Evolutionary conservation across 2,329 filamentous ascomycete species (phyloP).

Genomic region (Plenodomus lindquistii): DNA sequence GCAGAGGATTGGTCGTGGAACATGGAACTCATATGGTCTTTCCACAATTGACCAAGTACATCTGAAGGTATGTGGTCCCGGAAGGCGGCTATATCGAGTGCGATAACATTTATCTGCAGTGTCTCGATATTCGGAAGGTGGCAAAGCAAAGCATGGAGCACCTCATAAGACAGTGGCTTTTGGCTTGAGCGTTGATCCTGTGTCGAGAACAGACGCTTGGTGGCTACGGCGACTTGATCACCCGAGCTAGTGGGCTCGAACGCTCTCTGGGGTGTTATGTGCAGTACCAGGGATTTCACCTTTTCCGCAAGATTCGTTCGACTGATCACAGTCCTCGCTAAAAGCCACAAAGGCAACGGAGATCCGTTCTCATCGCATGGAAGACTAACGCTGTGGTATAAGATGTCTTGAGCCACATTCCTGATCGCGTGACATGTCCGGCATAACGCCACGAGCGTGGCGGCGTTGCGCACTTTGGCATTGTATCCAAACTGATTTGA

Average conservation of each 20-base stretch:
- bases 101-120: neutral
- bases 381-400: neutral
- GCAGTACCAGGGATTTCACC: neutral
- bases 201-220: neutral
- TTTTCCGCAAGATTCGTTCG: neutral
- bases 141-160: neutral
- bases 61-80: neutral
- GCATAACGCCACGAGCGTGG: neutral
- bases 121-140: neutral
- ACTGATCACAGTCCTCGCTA: neutral
- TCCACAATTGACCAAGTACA: neutral
- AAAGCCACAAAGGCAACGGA: neutral
- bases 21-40: neutral
- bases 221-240: neutral
- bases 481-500: neutral
- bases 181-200: neutral
- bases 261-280: too few species aligned
- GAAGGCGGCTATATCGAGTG: neutral
- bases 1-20: neutral
- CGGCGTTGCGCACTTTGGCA: neutral
- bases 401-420: neutral
- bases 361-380: neutral
- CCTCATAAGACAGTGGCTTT: constrained; percentile 1
- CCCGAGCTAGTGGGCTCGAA: too few species aligned
- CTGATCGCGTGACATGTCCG: neutral